Evolutionary conservation across 768 basidiomycete species (phyloP).

Genomic region (Neoboletus brunneissimus): DNA sequence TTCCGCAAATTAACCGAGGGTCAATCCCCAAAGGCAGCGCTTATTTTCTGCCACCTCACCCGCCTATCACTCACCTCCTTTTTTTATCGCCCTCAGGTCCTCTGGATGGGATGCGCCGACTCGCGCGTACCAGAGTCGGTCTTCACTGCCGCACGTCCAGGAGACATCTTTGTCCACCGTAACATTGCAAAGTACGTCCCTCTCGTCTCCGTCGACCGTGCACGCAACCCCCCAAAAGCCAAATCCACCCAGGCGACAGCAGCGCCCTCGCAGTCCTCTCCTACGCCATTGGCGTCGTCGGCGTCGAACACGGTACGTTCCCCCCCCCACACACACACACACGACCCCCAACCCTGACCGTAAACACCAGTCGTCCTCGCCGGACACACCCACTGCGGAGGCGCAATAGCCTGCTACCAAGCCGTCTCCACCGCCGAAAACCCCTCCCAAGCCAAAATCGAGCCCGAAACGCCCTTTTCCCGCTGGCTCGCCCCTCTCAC

Average conservation of each 20-base stretch:
- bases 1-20: constrained; percentile 59
- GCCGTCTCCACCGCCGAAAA: too few species aligned
- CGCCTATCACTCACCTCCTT: too few species aligned
- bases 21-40: constrained; percentile 64
- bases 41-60: too few species aligned
- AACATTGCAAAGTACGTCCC: constrained; percentile 81
- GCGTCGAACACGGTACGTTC: constrained; percentile 72
- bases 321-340: background rate
- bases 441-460: too few species aligned
- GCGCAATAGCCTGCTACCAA: constrained; percentile 55
- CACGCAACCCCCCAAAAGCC: too few species aligned
- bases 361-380: too few species aligned
- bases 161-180: constrained; percentile 84
- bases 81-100: too few species aligned
- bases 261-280: constrained; percentile 69
- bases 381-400: constrained; percentile 84
- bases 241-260: constrained; percentile 69
- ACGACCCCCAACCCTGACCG: too few species aligned
- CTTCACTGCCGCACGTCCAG: constrained; percentile 69
- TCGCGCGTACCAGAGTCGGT: constrained; percentile 85
- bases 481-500: constrained; percentile 75
- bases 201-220: too few species aligned
- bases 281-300: constrained; percentile 68
- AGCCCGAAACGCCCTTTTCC: constrained; percentile 57
- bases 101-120: constrained; percentile 86